These are phyloP conservation scores for Cajanus cajan DNA, from an alignment of 306 rosid species.

Conservation along the genomic window DNA sequence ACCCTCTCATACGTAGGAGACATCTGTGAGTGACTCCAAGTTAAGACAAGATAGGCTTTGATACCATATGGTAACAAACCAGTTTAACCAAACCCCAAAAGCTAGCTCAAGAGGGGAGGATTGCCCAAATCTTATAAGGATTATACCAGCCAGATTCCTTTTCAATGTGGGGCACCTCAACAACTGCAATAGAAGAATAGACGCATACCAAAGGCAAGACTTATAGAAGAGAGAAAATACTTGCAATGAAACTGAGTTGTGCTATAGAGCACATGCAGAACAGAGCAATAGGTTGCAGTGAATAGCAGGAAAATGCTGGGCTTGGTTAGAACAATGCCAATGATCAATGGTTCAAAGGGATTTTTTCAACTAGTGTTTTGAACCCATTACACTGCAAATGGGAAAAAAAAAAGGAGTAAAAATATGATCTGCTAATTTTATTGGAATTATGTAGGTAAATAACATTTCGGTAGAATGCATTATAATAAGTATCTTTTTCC, in stretches of 20 bases:
- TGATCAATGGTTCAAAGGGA: not conserved
- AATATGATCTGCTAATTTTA: not conserved
- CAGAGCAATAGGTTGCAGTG: not conserved
- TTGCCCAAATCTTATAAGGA: not conserved
- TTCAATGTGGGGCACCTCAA: not conserved
- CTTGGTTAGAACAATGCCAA: not conserved
- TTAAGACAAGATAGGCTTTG: not conserved
- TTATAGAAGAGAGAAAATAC: not conserved
- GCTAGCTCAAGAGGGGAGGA: not conserved
- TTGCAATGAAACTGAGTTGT: not conserved
- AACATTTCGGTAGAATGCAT: not conserved
- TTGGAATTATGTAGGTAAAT: not conserved
- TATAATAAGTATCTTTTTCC: not conserved
- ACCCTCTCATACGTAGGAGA: not conserved
- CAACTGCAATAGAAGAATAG: not conserved
- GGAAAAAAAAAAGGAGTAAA: not conserved
- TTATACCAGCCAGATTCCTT: not conserved
- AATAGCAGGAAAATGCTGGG: not conserved
- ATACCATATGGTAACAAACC: too few relatives aligned
- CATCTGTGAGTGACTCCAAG: not conserved
- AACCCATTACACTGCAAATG: not conserved
- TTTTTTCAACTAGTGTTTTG: not conserved
- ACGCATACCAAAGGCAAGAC: not conserved
- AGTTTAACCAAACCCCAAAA: not conserved
- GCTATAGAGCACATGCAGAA: not conserved